Percentiles rank a stretch among this genome's conserved stretches.
These are phyloP conservation scores for Durotheca rogersii DNA, from an alignment of 495 filamentous ascomycete species.

Conservation along the genomic window DNA sequence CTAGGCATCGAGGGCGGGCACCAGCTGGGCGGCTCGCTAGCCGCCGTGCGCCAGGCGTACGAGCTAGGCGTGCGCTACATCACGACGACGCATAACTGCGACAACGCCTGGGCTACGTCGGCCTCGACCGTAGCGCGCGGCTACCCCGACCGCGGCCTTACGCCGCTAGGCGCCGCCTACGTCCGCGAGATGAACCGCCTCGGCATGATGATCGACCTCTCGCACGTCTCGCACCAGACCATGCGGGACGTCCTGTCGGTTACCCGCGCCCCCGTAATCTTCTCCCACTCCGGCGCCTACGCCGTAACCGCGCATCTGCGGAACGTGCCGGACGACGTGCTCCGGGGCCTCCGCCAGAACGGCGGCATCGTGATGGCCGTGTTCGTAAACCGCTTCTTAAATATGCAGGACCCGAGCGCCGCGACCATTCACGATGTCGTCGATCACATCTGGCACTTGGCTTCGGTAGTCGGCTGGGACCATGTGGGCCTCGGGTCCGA, in stretches of 20 bases:
- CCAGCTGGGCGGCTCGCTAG: slow-evolving; percentile 26
- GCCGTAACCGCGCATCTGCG: slow-evolving; percentile 56
- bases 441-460: slow-evolving; percentile 62
- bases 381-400: slow-evolving; percentile 62
- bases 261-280: slow-evolving; percentile 54
- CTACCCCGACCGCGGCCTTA: slow-evolving; percentile 19
- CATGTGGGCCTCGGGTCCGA: slow-evolving; percentile 65
- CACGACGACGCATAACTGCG: slow-evolving; percentile 39
- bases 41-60: slow-evolving; percentile 35
- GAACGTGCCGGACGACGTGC: slow-evolving; percentile 60
- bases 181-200: slow-evolving; percentile 56
- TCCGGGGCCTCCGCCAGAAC: slow-evolving; percentile 50
- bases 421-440: slow-evolving; percentile 64
- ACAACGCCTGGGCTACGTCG: slow-evolving; percentile 53
- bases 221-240: slow-evolving; percentile 55
- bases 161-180: slow-evolving; percentile 15
- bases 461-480: slow-evolving; percentile 55
- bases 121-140: slow-evolving; percentile 38
- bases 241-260: slow-evolving; percentile 58
- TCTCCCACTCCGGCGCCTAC: slow-evolving; percentile 56
- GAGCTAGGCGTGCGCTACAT: slow-evolving; percentile 39
- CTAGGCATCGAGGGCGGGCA: slow-evolving; percentile 32
- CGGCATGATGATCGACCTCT: slow-evolving; percentile 51
- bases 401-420: slow-evolving; percentile 49
- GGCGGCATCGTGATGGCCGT: slow-evolving; percentile 62